Evolutionary conservation across 441 rosid species (phyloP).

Genomic region (Aleurites moluccanus): DNA sequence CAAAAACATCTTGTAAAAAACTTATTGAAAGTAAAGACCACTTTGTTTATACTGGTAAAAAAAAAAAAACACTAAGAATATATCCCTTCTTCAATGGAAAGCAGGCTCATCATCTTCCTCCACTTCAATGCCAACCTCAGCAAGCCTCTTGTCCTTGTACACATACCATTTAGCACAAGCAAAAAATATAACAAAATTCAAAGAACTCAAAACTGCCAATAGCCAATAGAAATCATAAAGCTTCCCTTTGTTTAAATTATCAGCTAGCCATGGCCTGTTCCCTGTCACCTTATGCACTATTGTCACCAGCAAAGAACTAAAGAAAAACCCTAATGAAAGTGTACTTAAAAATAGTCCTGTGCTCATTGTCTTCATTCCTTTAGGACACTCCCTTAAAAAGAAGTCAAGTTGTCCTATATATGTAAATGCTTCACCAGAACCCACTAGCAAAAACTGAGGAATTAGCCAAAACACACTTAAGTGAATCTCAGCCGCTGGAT

Average conservation of each 20-base stretch:
- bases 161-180: conserved; percentile 73
- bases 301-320: conserved; percentile 69
- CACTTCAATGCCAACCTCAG: conserved; percentile 63
- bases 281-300: conserved; percentile 65
- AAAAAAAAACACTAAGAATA: neutral
- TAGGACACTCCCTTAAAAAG: conserved; percentile 87
- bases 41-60: neutral
- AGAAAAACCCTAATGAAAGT: conserved; percentile 76
- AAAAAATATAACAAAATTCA: conserved; percentile 54
- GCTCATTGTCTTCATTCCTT: conserved; percentile 96
- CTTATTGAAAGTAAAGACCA: conserved; percentile 2
- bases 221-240: conserved; percentile 83
- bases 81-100: conserved; percentile 30
- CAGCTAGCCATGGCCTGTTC: conserved; percentile 64
- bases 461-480: conserved; percentile 69
- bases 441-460: conserved; percentile 81
- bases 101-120: conserved; percentile 50
- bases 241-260: conserved; percentile 71
- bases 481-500: conserved; percentile 51
- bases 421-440: conserved; percentile 79
- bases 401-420: conserved; percentile 86
- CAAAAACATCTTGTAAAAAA: too few relatives aligned
- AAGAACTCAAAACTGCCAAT: conserved; percentile 51
- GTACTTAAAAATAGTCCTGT: conserved; percentile 85
- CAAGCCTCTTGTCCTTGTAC: conserved; percentile 80